Evolutionary conservation across 2,329 filamentous ascomycete genomes (phyloP), one percentile per base, ranked within the genome.

Genomic region (Fusarium sarcochroum): DNA sequence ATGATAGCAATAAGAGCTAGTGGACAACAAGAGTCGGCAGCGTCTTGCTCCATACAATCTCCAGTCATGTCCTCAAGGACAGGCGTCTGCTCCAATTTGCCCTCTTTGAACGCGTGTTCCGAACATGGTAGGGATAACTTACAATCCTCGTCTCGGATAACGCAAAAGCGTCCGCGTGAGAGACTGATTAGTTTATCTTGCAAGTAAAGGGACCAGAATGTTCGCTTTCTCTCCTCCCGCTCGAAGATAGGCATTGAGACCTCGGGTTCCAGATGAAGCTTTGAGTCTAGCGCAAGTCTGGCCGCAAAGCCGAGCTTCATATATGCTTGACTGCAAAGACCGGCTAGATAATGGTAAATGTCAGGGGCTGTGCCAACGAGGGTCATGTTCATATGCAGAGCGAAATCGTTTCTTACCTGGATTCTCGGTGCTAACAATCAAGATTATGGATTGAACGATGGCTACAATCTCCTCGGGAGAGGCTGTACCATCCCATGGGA

Each of bases 241-340:
- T 34, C 42, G 1, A 44, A 25, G 1, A 25, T 3, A 0, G 58
- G 20, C 2, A 48, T 35, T 5, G 49, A 34, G 2, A 4, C 1
- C 0, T 63, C 49, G 2, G 59, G 58, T 11, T 63, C 59, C 2
- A 63, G 15, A 13, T 63, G 52, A 1, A 63, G 17, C 30, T 34
- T 63, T 13, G 63, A 41, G 7, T 63, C 63, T 23, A 63, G 58
- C 3, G 59, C 59, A 3, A 63, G 37, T 0, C 59, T 58, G 1
- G 63, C 52, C 3, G 59, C 59, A 15, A 63, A 63, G 1, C 58
- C 59, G 7, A 57, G 59, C 7, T 63, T 63, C 59, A 63, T 63
- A n/a, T 63, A 58, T 2, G 59, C 59, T 13, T 63, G 58, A 8
- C 23, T 63, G 10, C 59, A 63, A 3, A 57, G 30, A 1, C 59